These are phyloP conservation scores for Arthrinium puccinioides DNA, from an alignment of 2,329 filamentous ascomycete species.

Conservation along the genomic window DNA sequence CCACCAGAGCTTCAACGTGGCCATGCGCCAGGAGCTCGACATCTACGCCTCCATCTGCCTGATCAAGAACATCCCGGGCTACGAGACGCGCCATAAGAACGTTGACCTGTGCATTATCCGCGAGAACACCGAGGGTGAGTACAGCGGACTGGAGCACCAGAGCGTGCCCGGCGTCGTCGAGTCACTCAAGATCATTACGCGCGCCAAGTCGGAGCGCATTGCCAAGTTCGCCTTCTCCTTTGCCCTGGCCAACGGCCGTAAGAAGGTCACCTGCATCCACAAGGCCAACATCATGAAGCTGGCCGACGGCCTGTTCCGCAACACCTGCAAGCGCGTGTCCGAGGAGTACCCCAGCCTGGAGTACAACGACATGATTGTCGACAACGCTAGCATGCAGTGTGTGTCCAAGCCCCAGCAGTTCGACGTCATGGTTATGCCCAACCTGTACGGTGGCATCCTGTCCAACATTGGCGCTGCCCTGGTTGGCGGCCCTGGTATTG, in stretches of 20 bases:
- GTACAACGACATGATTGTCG: constrained; percentile 99
- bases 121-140: constrained; percentile 99
- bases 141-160: constrained; percentile 98
- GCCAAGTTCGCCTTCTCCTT: constrained; percentile 98
- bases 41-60: constrained; percentile 97
- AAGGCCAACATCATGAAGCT: constrained; percentile 99
- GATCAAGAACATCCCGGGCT: constrained; percentile 99
- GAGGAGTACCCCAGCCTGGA: constrained; percentile 95
- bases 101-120: constrained; percentile 99
- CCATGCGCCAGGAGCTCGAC: constrained; percentile 96
- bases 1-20: constrained; percentile 99
- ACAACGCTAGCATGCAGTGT: constrained; percentile 99
- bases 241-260: constrained; percentile 95
- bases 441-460: constrained; percentile 96
- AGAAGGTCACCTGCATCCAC: constrained; percentile 99
- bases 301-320: constrained; percentile 96
- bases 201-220: constrained; percentile 97
- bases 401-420: constrained; percentile 96
- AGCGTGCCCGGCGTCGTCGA: constrained; percentile 94
- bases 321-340: constrained; percentile 87
- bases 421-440: constrained; percentile 99
- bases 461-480: constrained; percentile 98
- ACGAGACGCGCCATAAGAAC: constrained; percentile 93
- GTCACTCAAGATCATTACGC: constrained; percentile 99
- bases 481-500: constrained; percentile 92